Evolutionary conservation across 1,284 basidiomycete species (phyloP).

Genomic region (Leccinum ambiguum): DNA sequence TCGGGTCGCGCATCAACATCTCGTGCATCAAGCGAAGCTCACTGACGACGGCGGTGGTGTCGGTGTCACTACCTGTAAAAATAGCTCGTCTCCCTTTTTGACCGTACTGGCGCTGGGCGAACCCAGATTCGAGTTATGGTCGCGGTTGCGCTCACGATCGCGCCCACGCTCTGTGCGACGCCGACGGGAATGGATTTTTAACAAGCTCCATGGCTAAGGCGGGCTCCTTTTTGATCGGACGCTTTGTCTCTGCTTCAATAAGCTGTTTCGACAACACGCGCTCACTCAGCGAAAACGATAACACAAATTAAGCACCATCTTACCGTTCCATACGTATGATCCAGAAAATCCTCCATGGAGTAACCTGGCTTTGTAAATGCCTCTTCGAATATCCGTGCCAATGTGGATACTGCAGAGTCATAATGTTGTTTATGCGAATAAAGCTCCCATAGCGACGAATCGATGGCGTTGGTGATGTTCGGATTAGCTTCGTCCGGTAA

Average conservation of each 20-base stretch:
- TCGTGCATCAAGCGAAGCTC: background rate
- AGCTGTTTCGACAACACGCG: conserved; percentile 48
- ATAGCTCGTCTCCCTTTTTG: too few species aligned
- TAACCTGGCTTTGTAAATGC: conserved; percentile 93
- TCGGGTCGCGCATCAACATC: background rate
- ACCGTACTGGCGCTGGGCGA: too few species aligned
- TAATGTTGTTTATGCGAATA: conserved; percentile 83
- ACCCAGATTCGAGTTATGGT: too few species aligned
- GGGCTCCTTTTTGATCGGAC: conserved; percentile 82
- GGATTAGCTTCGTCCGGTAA: conserved; percentile 70
- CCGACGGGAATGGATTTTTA: conserved; percentile 32
- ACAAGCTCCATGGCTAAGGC: conserved; percentile 53
- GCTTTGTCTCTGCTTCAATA: conserved; percentile 82
- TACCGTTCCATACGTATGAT: conserved; percentile 93
- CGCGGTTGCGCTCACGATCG: too few species aligned
- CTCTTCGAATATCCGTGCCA: conserved; percentile 86
- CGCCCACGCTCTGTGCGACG: conserved; percentile 31
- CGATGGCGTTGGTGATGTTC: conserved; percentile 74
- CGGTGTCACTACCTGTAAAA: background rate
- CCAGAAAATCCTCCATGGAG: conserved; percentile 94
- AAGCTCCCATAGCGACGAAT: conserved; percentile 93
- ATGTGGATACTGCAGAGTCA: conserved; percentile 78
- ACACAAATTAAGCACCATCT: conserved; percentile 32
- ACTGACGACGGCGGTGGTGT: background rate
- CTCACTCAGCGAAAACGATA: conserved; percentile 10